Evolutionary conservation across 1,284 basidiomycete species (phyloP).

Genomic region (Schizophyllum amplum): DNA sequence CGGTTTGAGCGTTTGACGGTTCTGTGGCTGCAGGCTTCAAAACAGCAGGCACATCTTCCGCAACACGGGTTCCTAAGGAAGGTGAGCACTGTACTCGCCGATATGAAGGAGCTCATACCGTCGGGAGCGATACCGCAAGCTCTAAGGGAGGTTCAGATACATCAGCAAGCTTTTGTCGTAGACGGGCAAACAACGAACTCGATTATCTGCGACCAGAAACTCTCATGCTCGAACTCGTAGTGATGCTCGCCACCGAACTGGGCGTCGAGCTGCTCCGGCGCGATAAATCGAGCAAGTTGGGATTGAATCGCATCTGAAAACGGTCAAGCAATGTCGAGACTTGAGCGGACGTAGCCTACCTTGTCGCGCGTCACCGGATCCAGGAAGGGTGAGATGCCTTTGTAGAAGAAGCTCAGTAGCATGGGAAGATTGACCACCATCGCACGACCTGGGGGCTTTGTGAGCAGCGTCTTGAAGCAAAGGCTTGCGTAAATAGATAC

Average conservation of each 20-base stretch:
- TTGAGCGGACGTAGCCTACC: constrained; percentile 33
- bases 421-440: constrained; percentile 79
- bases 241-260: constrained; percentile 78
- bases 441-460: constrained; percentile 50
- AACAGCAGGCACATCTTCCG: too few species aligned
- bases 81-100: too few species aligned
- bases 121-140: constrained; percentile 54
- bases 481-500: neutral
- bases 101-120: constrained; percentile 34
- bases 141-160: constrained; percentile 23
- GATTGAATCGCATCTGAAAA: constrained; percentile 79
- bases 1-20: too few species aligned
- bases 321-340: neutral
- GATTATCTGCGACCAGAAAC: constrained; percentile 75
- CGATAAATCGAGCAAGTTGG: constrained; percentile 70
- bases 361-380: constrained; percentile 89
- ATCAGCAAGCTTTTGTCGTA: neutral
- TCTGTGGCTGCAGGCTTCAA: too few species aligned
- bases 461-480: neutral
- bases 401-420: constrained; percentile 81
- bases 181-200: constrained; percentile 33
- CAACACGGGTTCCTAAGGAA: too few species aligned
- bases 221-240: constrained; percentile 69
- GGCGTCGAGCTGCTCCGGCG: constrained; percentile 68
- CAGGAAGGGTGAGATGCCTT: constrained; percentile 80